These are phyloP conservation scores for Malus asiatica DNA, from an alignment of 306 rosid genomes.

Conservation along the genomic window DNA sequence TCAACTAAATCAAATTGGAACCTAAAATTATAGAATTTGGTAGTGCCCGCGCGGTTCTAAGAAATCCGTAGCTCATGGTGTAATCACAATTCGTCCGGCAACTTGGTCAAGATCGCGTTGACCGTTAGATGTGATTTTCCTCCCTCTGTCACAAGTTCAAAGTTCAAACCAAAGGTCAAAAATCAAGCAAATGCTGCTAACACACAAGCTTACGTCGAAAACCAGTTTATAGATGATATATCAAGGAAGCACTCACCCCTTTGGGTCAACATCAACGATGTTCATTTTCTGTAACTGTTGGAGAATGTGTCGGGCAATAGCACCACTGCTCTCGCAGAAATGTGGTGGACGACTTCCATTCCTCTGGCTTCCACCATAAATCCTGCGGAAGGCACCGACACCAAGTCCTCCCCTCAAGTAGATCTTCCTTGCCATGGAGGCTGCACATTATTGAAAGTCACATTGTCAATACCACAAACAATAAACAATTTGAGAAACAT, in stretches of 20 bases:
- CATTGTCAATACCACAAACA: not conserved
- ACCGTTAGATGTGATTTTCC: conserved; percentile 48
- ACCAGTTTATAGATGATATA: not conserved
- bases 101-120: conserved; percentile 61
- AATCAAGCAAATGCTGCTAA: not conserved
- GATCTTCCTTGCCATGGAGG: conserved; percentile 59
- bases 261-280: conserved; percentile 34
- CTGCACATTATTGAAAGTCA: conserved; percentile 8
- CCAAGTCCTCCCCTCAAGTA: conserved; percentile 63
- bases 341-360: conserved; percentile 65
- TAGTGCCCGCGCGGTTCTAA: not conserved
- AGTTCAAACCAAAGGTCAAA: not conserved
- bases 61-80: conserved; percentile 23
- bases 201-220: not conserved
- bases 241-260: conserved; percentile 28
- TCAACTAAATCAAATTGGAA: not conserved
- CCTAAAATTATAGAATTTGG: conserved; percentile 3
- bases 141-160: conserved; percentile 29
- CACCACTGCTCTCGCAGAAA: conserved; percentile 55
- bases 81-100: conserved; percentile 51
- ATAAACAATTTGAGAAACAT: not conserved
- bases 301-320: conserved; percentile 45
- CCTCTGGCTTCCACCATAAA: conserved; percentile 55
- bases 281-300: conserved; percentile 35
- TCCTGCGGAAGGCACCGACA: conserved; percentile 49